Evolutionary conservation across 495 filamentous ascomycete species (phyloP).

Genomic region (Bacidia gigantensis): DNA sequence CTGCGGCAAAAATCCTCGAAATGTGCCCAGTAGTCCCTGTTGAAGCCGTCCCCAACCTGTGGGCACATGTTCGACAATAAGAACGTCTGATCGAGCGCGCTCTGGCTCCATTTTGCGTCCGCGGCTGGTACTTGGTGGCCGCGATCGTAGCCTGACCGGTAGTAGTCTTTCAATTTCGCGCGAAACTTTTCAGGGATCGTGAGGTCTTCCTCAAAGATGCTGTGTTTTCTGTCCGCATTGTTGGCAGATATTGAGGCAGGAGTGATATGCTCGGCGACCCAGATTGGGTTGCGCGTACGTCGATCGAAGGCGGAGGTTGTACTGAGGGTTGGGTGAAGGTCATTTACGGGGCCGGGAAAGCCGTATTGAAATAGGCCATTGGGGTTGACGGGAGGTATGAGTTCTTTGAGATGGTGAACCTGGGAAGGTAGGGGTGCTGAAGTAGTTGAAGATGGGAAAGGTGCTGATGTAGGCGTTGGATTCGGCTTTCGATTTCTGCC

Average conservation of each 20-base stretch:
- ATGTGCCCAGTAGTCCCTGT: slow-evolving; percentile 97
- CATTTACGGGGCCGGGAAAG: slow-evolving; percentile 80
- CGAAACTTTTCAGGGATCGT: slow-evolving; percentile 74
- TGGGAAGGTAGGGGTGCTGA: slow-evolving; percentile 21
- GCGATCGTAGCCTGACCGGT: slow-evolving; percentile 66
- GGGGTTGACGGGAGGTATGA: slow-evolving; percentile 56
- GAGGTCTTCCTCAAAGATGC: slow-evolving; percentile 67
- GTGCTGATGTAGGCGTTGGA: slow-evolving; percentile 17
- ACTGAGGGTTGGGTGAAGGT: slow-evolving; percentile 59
- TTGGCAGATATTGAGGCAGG: slow-evolving; percentile 61
- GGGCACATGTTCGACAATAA: slow-evolving; percentile 91
- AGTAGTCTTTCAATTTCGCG: slow-evolving; percentile 82
- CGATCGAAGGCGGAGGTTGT: slow-evolving; percentile 83
- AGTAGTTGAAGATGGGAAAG: slow-evolving; percentile 14
- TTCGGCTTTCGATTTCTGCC: slow-evolving; percentile 37
- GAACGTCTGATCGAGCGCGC: slow-evolving; percentile 90
- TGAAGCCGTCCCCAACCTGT: slow-evolving; percentile 95
- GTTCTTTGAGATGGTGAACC: slow-evolving; percentile 27
- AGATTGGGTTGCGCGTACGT: slow-evolving; percentile 78
- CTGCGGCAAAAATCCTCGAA: slow-evolving; percentile 93
- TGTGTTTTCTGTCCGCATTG: slow-evolving; percentile 73
- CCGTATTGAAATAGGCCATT: slow-evolving; percentile 90
- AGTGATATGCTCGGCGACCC: slow-evolving; percentile 97
- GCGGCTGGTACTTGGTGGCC: slow-evolving; percentile 84
- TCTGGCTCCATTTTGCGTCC: slow-evolving; percentile 88